Base-by-base conservation (phyloP, 1,139 yeast species). In the Hanseniaspora sp. region DNA sequence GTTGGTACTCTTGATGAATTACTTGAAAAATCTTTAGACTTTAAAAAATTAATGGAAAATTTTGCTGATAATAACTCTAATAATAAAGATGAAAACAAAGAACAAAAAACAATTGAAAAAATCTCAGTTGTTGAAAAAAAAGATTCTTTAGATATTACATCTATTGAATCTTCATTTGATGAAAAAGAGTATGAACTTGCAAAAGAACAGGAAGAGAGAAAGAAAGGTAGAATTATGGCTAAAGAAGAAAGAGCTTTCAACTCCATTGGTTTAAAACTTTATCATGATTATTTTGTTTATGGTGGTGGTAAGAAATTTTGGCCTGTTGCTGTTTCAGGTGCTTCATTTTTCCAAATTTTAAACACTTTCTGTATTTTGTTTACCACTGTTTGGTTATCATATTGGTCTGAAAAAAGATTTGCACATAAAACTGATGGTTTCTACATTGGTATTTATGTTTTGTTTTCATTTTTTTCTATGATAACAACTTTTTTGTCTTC, bases 1-100 rank as follows among this genome's bases (percentile, higher is more conserved):
- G 65, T 77, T 41, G 94, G 87, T 2, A 72, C 82, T 0, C 67
- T 74, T 42, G 76, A 73, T 59, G 79, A 79, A 54, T 63, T 77
- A 46, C 57, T 63, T 31, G 57, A 40, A 0, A 63, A 61, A 28
- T 72, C 69, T 55, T 40, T 48, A 0, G 71, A 56, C 40, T 73
- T 73, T 57, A 54, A 57, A 13, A 63, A 62, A 23, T 61, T 73
- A 59, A 69, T 72, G 71, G 67, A 68, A 29, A 68, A 61, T 56
- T 63, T 63, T 38, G 62, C 61, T 12, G 69, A n/a, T 58, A 62
- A 12, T 64, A 4, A 23, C 4, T 23, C 4, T 23, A 61, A 28
- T 63, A 61, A 63, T n/a, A 60, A 62, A 8, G 63, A 60, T n/a
- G 57, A 55, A 17, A 40, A 23, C 35, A 35, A 15, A 1, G 7